Evolutionary conservation across 148 eudicot genomes (phyloP).

Genomic region (Chenopodium album): DNA sequence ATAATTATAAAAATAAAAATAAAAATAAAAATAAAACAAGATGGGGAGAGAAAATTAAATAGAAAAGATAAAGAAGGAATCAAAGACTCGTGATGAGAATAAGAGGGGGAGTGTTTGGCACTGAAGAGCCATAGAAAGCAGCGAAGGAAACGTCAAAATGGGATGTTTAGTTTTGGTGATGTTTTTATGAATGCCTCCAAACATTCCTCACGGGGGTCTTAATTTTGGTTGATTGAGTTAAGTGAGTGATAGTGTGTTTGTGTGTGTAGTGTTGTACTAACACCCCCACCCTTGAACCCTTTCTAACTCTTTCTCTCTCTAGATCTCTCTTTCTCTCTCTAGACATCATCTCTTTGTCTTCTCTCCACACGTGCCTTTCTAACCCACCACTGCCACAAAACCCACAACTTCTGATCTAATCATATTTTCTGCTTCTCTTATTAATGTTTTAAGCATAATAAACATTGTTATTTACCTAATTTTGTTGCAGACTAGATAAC

Average conservation of each 20-base stretch:
- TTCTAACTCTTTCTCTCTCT: not conserved
- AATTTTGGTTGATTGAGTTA: constrained; percentile 33
- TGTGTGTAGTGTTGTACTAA: constrained; percentile 14
- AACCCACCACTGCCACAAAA: constrained; percentile 21
- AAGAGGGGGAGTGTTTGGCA: constrained; percentile 34
- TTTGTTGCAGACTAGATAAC: not conserved
- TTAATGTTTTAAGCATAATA: not conserved
- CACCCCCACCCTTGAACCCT: constrained; percentile 11
- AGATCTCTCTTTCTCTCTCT: constrained; percentile 18
- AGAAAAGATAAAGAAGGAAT: constrained; percentile 29
- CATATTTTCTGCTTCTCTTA: constrained; percentile 3
- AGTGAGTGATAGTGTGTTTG: not conserved
- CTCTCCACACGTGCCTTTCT: constrained; percentile 62
- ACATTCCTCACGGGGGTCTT: constrained; percentile 74
- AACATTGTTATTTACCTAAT: not conserved
- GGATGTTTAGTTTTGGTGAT: constrained; percentile 35
- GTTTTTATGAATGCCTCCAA: constrained; percentile 64
- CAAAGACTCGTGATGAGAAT: constrained; percentile 60
- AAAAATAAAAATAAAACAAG: no score
- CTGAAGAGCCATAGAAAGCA: constrained; percentile 47
- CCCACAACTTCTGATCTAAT: constrained; percentile 23
- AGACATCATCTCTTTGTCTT: constrained; percentile 32
- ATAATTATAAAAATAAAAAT: not conserved
- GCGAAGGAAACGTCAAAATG: constrained; percentile 49
- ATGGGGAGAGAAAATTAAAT: not conserved